Evolutionary conservation across 768 basidiomycete species (phyloP), one percentile per base, ranked within the genome.

Genomic region (Agaricus subrufescens): DNA sequence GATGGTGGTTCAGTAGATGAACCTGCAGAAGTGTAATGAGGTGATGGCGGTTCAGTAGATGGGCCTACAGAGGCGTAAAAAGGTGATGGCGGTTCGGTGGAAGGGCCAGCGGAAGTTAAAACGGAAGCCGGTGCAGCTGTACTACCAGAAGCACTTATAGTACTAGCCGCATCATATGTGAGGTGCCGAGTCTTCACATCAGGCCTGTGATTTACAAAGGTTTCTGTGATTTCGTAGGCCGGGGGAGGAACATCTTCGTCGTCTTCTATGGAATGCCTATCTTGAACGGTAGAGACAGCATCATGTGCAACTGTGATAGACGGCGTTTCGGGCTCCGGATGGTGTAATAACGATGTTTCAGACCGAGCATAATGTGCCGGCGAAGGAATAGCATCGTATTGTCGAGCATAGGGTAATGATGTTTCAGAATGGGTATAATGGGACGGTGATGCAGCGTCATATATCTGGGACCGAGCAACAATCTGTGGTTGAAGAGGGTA

Each of bases 401-500:
- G 34, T 11, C 5, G 34, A 34, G 34, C 34, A 34, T 34, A 34
- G 11, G 34, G 34, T 34, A 34, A 34, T 34, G 34, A 34, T 34
- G 11, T 34, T 34, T 34, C 34, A 3, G 34, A 34, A 34, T 34
- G 34, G 30, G 51, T n/a, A 44, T 52, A 45, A 30, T 44, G 51
- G 12, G 40, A 42, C 3, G 40, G 40, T n/a, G 39, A 31, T 12
- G 45, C 45, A 4, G 44, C 44, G 11, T 25, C 43, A 25, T 56
- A 48, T 27, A 48, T 46, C 43, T 56, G 19, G 19, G 19, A 19
- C 19, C 19, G 54, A 31, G 37, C 12, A 26, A 23, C 30, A 27
- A 42, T 49, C 8, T 56, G 54, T 3, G 52, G 34, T 31, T 45
- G 52, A 9, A 44, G 45, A 30, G 44, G 44, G 29, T 56, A 56